These are phyloP conservation scores for Crepidotus variabilis DNA, from an alignment of 768 basidiomycete species.

Conservation along the genomic window DNA sequence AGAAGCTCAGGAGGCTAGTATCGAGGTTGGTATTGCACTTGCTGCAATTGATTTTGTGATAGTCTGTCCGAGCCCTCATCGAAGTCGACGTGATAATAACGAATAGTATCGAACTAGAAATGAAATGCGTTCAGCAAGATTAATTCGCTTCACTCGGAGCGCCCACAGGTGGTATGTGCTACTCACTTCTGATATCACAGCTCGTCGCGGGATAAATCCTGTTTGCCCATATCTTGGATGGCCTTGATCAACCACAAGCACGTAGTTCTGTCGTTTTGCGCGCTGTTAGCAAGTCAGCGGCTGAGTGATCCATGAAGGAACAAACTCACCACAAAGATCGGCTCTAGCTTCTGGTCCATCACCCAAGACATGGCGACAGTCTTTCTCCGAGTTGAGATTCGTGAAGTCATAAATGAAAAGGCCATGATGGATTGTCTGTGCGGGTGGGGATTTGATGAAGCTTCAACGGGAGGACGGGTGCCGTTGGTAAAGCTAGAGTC, in stretches of 20 bases:
- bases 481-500: background rate
- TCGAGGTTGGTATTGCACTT: constrained; percentile 2
- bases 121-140: background rate
- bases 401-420: background rate
- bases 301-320: background rate
- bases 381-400: constrained; percentile 1
- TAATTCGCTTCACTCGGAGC: background rate
- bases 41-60: constrained; percentile 9
- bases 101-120: constrained; percentile 1
- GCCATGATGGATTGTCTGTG: background rate
- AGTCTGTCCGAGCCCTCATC: constrained; percentile 7
- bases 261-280: constrained; percentile 3
- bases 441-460: background rate
- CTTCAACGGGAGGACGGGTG: background rate
- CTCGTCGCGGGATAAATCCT: constrained; percentile 7
- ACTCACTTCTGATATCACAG: constrained; percentile 8
- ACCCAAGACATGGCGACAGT: constrained; percentile 10
- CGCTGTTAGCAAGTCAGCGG: background rate
- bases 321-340: constrained; percentile 7
- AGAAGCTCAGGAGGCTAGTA: background rate
- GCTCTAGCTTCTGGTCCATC: constrained; percentile 10
- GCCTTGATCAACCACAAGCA: constrained; percentile 5
- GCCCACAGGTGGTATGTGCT: background rate
- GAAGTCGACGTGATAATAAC: constrained; percentile 8
- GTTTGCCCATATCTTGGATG: constrained; percentile 6